Evolutionary conservation across 495 filamentous ascomycete species (phyloP).

Genomic region (Aspergillus saccharolyticus): DNA sequence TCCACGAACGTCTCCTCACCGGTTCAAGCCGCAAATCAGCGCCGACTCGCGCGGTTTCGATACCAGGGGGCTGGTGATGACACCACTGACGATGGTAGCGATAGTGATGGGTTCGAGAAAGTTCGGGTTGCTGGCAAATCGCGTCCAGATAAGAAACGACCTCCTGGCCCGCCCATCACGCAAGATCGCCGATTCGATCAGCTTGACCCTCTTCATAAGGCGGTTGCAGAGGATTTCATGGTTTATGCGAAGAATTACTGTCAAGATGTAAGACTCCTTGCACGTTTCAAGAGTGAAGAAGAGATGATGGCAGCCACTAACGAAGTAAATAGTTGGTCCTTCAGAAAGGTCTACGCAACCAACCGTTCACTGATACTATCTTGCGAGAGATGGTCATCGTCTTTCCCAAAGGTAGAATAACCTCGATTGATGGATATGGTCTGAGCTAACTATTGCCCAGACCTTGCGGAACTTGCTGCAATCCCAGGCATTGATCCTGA

Average conservation of each 20-base stretch:
- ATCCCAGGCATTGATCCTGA: conserved; percentile 68
- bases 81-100: conserved; percentile 40
- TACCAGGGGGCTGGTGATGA: conserved; percentile 30
- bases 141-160: conserved; percentile 29
- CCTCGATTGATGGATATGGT: background rate
- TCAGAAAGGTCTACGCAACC: conserved; percentile 51
- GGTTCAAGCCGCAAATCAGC: conserved; percentile 50
- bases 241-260: conserved; percentile 57
- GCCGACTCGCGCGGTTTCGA: conserved; percentile 33
- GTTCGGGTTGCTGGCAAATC: conserved; percentile 39
- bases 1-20: conserved; percentile 90
- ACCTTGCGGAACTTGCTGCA: conserved; percentile 50
- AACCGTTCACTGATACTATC: conserved; percentile 72
- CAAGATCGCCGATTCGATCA: conserved; percentile 57
- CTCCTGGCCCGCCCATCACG: conserved; percentile 67
- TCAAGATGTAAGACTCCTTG: conserved; percentile 44
- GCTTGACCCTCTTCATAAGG: conserved; percentile 57
- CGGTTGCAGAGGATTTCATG: conserved; percentile 62
- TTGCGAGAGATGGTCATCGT: conserved; percentile 79
- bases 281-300: background rate
- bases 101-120: conserved; percentile 62
- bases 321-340: conserved; percentile 50
- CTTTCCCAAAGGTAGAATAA: conserved; percentile 56
- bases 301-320: conserved; percentile 3
- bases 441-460: conserved; percentile 17